Conservation (phyloP, 805 yeast genomes). For the Candida fluviatilis region DNA sequence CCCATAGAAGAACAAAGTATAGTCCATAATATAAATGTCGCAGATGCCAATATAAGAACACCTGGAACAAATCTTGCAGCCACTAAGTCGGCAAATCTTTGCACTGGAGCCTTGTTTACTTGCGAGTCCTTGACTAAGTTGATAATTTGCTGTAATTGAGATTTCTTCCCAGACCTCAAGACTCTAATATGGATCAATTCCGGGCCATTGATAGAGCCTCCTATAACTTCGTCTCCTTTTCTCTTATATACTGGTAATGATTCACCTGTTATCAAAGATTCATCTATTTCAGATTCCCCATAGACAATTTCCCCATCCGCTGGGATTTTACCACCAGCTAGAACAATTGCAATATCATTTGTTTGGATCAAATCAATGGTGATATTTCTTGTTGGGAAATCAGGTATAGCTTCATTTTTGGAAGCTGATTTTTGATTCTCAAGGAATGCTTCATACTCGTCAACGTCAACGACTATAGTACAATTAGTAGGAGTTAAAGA, state of each 20-base stretch:
- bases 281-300: conserved; percentile 85
- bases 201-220: conserved; percentile 87
- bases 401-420: conserved; percentile 9
- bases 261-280: conserved; percentile 90
- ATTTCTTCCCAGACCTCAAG: conserved; percentile 70
- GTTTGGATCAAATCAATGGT: conserved; percentile 73
- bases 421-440: conserved; percentile 5
- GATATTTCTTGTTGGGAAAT: conserved; percentile 44
- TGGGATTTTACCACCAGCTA: conserved; percentile 86
- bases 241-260: conserved; percentile 67
- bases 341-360: conserved; percentile 69
- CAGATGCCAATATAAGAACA: conserved; percentile 55
- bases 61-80: conserved; percentile 84
- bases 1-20: conserved; percentile 25
- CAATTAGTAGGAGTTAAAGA: conserved; percentile 80
- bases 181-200: conserved; percentile 69
- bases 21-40: conserved; percentile 53
- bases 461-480: conserved; percentile 48
- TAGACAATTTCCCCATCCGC: conserved; percentile 81
- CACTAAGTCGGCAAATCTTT: conserved; percentile 77
- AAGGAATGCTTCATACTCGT: conserved; percentile 17
- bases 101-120: conserved; percentile 83
- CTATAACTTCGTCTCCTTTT: conserved; percentile 63
- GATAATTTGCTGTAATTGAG: conserved; percentile 85
- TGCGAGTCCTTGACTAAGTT: conserved; percentile 86